Evolutionary conservation across 768 basidiomycete species (phyloP), one percentile per base, ranked within the genome.

Genomic region (Boletales sp.): DNA sequence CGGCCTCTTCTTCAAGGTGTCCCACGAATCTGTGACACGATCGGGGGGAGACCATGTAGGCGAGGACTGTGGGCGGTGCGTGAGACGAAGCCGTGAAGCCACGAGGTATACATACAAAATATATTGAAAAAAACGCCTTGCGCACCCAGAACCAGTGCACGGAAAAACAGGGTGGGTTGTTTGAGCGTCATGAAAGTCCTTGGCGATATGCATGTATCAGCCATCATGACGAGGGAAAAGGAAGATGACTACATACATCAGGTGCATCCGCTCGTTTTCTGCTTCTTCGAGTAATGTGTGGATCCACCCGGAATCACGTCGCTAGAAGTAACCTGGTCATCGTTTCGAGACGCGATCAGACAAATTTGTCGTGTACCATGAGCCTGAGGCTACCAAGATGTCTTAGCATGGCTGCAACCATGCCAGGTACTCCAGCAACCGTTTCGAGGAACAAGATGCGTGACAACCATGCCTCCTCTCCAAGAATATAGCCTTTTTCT

Each of bases 181-280:
- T 83, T 80, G 53, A 98, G 74, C 8, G 91, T 88, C 90, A 98
- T 90, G 73, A 98, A 99, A 2, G 94, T 96, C 84, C 90, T 89
- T 58, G 8, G 49, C 48, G 57, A 37, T 46, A 57, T 33, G 53
- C 55, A 40, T 49, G 53, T 18, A 41, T 53, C 49, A 44, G 47
- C n/a, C 47, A 60, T 60, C 49, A 53, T 31, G 41, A 32, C 35
- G 36, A 35, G 28, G 28, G 14, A 46, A 47, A 35, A 28, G 34
- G 53, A 8, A 37, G 33, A 55, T 51, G 45, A 44, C 34, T 17
- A 38, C 44, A 35, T 48, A 90, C 87, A 94, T 88, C 46, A 94
- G 76, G 67, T 95, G 93, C 90, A 96, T 95, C 33, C 95, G 76
- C 72, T 99, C 95, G 65, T 98, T 98, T 64, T 98, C 93, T 12